These are phyloP conservation scores for Trypanosoma congolense DNA, from an alignment of 208 protist genomes.

Conservation along the genomic window DNA sequence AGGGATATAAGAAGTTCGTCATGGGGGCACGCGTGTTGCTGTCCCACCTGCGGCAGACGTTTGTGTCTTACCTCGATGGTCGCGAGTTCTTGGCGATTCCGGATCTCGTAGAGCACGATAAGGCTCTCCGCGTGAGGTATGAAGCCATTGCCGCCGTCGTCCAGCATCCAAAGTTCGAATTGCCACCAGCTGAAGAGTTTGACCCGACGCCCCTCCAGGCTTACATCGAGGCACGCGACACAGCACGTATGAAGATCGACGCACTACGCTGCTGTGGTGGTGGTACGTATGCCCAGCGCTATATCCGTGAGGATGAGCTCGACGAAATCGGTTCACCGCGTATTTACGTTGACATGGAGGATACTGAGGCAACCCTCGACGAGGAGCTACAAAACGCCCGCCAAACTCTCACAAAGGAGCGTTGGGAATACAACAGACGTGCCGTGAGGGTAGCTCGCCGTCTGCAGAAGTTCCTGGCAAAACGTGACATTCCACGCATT, in stretches of 20 bases:
- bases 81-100: slow-evolving; percentile 29
- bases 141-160: slow-evolving; percentile 21
- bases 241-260: slow-evolving; percentile 57
- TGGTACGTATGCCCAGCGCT: slow-evolving; percentile 31
- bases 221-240: slow-evolving; percentile 22
- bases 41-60: not conserved
- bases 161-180: slow-evolving; percentile 20
- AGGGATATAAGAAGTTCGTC: slow-evolving; percentile 6
- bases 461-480: slow-evolving; percentile 1
- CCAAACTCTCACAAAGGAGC: slow-evolving; percentile 16
- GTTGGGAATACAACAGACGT: slow-evolving; percentile 41
- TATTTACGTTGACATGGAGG: slow-evolving; percentile 23
- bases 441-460: not conserved
- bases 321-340: slow-evolving; percentile 19
- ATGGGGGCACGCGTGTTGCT: slow-evolving; percentile 1
- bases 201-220: slow-evolving; percentile 24
- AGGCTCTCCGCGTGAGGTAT: slow-evolving; percentile 21
- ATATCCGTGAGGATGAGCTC: slow-evolving; percentile 45
- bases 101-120: slow-evolving; percentile 43
- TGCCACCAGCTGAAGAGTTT: slow-evolving; percentile 42
- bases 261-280: slow-evolving; percentile 34
- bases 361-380: slow-evolving; percentile 24
- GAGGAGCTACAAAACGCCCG: slow-evolving; percentile 29
- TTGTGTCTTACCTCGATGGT: slow-evolving; percentile 75
- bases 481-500: not conserved